phyloP scores from a whole-genome alignment of 2,329 filamentous ascomycete genomes.

The Hirsutella minnesotensis region DNA sequence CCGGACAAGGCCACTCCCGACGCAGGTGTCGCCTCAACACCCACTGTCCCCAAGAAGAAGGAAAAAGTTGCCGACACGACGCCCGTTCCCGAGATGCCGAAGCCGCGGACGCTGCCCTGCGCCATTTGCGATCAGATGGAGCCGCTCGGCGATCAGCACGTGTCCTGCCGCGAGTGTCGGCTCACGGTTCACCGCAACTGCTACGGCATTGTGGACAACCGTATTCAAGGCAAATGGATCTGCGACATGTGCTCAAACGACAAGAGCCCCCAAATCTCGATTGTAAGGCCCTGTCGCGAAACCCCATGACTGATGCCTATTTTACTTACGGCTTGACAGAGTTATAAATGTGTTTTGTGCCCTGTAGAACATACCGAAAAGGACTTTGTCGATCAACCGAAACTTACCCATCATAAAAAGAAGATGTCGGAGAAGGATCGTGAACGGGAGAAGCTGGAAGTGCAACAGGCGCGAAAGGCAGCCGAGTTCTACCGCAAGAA shows the following conservation, averaged over 20 bases:
- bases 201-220: constrained; percentile 70
- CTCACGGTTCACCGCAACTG: constrained; percentile 85
- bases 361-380: constrained; percentile 71
- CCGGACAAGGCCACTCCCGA: constrained; percentile 34
- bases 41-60: constrained; percentile 42
- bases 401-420: constrained; percentile 52
- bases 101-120: constrained; percentile 69
- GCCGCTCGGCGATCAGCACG: constrained; percentile 55
- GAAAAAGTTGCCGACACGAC: constrained; percentile 43
- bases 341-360: constrained; percentile 88
- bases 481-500: constrained; percentile 72
- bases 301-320: neutral
- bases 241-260: constrained; percentile 97
- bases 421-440: constrained; percentile 81
- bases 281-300: constrained; percentile 42
- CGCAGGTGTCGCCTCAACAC: constrained; percentile 25
- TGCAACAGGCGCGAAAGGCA: constrained; percentile 67
- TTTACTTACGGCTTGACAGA: constrained; percentile 20
- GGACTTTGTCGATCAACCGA: constrained; percentile 66
- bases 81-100: constrained; percentile 63
- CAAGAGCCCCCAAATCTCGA: constrained; percentile 83
- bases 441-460: constrained; percentile 77
- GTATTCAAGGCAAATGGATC: constrained; percentile 69
- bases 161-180: constrained; percentile 78
- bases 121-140: constrained; percentile 71